phyloP scores from a whole-genome alignment of 1,284 basidiomycete species.

The Fomitopsis betulina region DNA sequence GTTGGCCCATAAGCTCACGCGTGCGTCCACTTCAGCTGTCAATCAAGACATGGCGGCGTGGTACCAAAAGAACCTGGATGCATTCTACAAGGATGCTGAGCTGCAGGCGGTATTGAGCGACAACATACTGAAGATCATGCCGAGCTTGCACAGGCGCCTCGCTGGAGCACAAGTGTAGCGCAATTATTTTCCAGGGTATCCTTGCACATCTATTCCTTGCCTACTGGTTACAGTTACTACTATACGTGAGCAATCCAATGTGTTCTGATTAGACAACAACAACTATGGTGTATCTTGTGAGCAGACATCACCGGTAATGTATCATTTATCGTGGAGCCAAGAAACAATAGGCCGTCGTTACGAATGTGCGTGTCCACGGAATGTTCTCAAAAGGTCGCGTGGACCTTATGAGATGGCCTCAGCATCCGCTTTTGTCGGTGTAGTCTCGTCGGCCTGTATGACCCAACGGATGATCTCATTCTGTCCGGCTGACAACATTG shows the following conservation, averaged over 20 bases:
- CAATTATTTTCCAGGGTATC: neutral
- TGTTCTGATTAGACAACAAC: neutral
- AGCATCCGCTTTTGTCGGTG: neutral
- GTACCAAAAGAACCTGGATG: constrained; percentile 50
- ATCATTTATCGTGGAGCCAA: neutral
- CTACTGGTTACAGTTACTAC: neutral
- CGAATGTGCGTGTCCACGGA: neutral
- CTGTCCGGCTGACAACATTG: constrained; percentile 55
- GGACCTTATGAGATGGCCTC: neutral
- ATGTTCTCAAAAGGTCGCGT: neutral
- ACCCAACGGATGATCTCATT: constrained; percentile 66
- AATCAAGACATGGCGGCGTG: constrained; percentile 47
- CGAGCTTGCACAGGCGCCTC: neutral
- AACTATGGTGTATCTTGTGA: neutral
- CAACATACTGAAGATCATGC: constrained; percentile 37
- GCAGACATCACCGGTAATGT: neutral
- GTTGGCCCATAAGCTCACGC: neutral
- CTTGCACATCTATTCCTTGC: neutral
- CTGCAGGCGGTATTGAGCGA: constrained; percentile 18
- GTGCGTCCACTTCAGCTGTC: constrained; percentile 44
- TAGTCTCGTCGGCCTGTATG: constrained; percentile 15
- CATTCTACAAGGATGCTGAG: constrained; percentile 33
- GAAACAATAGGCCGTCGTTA: neutral
- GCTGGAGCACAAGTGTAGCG: neutral
- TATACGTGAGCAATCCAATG: neutral